Evolutionary conservation across 2,329 filamentous ascomycete species (phyloP).

Genomic region (Cladosporium velox): DNA sequence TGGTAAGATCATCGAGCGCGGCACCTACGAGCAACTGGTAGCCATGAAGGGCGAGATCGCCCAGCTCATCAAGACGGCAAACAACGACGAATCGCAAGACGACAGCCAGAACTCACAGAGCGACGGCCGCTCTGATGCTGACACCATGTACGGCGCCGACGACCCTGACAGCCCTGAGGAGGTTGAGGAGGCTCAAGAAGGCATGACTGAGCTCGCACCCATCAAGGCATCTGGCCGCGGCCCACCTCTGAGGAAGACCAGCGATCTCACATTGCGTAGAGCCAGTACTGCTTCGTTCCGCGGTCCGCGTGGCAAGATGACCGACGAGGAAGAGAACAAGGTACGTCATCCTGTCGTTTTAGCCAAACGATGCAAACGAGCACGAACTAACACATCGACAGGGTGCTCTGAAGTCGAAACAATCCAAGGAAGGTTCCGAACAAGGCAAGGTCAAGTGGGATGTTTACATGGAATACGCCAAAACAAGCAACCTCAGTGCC

Average conservation of each 20-base stretch:
- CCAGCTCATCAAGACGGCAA: conserved; percentile 77
- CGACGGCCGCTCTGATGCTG: conserved; percentile 55
- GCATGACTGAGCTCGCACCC: conserved; percentile 71
- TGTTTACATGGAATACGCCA: conserved; percentile 92
- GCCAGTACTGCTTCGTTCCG: conserved; percentile 90
- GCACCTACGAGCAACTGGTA: conserved; percentile 86
- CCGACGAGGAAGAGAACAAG: conserved; percentile 72
- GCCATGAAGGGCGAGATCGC: conserved; percentile 91
- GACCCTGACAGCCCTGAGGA: conserved; percentile 55
- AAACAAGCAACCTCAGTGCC: conserved; percentile 84
- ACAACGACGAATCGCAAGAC: conserved; percentile 49
- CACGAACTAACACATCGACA: neutral
- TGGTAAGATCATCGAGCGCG: conserved; percentile 79
- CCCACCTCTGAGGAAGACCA: conserved; percentile 63
- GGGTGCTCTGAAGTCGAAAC: conserved; percentile 67
- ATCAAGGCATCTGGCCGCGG: conserved; percentile 58
- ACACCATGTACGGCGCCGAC: conserved; percentile 55
- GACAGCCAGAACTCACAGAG: conserved; percentile 37
- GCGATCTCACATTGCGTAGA: conserved; percentile 78
- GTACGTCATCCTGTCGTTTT: neutral
- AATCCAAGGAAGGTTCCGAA: conserved; percentile 83
- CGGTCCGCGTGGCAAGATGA: conserved; percentile 78
- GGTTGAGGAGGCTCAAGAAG: conserved; percentile 66
- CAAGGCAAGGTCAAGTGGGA: conserved; percentile 98
- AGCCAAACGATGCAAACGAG: neutral